phyloP scores from a whole-genome alignment of 192 early-diverging fungal species.

The Phlyctochytrium bullatum region DNA sequence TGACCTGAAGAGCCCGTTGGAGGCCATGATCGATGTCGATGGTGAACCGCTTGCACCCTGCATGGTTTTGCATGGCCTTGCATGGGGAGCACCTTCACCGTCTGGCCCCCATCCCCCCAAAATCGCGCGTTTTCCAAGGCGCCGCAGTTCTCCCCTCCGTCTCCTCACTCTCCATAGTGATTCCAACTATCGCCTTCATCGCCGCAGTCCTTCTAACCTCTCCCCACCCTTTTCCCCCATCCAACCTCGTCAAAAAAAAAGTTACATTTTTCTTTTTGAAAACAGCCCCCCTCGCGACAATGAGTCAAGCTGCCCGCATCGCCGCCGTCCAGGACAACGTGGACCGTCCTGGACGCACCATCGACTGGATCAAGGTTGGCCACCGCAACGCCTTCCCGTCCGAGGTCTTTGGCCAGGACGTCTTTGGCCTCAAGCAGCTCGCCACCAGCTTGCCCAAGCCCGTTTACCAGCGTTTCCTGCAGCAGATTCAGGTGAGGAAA shows the following conservation, averaged over 20 bases:
- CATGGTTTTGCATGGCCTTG: too few species aligned
- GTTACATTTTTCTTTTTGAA: too few species aligned
- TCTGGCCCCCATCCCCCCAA: too few species aligned
- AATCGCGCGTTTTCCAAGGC: too few species aligned
- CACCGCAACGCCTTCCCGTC: constrained; percentile 76
- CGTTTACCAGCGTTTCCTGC: constrained; percentile 85
- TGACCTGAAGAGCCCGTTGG: too few species aligned
- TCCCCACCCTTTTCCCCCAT: background rate
- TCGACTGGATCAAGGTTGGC: constrained; percentile 76
- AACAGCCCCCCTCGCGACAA: constrained; percentile 11
- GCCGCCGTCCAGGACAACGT: constrained; percentile 63
- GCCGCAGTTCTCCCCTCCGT: too few species aligned
- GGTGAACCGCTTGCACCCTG: too few species aligned
- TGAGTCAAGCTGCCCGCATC: constrained; percentile 42
- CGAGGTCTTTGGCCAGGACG: constrained; percentile 90
- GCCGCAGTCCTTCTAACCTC: background rate
- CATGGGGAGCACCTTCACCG: too few species aligned
- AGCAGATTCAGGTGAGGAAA: constrained; percentile 81
- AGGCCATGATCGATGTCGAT: too few species aligned
- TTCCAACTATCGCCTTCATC: too few species aligned
- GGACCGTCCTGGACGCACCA: constrained; percentile 62
- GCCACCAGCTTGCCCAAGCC: constrained; percentile 91
- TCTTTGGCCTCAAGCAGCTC: constrained; percentile 91
- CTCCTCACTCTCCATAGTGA: too few species aligned
- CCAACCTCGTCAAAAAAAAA: background rate